A percentile compares a stretch with the other conserved stretches of the same genome.
Conservation (phyloP, 495 filamentous ascomycete species). For the Trichoderma asperelloides region DNA sequence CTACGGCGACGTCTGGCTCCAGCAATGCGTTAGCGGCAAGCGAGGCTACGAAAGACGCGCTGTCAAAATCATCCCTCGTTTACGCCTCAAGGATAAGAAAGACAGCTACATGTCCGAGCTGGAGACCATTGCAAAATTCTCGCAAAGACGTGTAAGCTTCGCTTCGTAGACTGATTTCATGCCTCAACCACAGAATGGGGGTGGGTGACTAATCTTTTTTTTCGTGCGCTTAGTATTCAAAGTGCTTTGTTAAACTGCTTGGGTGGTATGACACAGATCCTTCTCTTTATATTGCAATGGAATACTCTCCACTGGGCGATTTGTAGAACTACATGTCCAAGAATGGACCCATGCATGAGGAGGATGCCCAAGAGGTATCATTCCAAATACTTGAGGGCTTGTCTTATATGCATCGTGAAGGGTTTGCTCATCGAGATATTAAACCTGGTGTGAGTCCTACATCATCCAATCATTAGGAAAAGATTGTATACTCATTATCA, state of each 20-base stretch:
- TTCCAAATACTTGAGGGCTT: constrained; percentile 38
- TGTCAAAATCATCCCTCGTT: constrained; percentile 20
- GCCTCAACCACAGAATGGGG: not conserved
- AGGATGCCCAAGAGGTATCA: constrained; percentile 27
- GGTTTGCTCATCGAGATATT: constrained; percentile 40
- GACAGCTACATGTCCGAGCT: constrained; percentile 28
- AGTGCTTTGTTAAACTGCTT: constrained; percentile 23
- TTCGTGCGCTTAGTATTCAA: constrained; percentile 8
- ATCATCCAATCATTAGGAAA: not conserved
- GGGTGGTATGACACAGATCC: constrained; percentile 31
- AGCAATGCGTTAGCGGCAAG: constrained; percentile 19
- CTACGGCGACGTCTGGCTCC: constrained; percentile 24
- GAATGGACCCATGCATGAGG: constrained; percentile 22
- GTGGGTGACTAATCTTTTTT: too few relatives aligned
- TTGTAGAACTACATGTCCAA: constrained; percentile 20
- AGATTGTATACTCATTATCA: not conserved
- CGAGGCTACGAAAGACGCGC: constrained; percentile 19
- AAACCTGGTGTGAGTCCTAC: constrained; percentile 34
- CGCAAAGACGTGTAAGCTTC: constrained; percentile 19
- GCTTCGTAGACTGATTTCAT: too few relatives aligned
- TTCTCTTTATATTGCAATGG: constrained; percentile 32
- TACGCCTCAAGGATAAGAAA: constrained; percentile 10
- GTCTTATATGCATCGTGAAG: constrained; percentile 35
- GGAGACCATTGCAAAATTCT: constrained; percentile 37
- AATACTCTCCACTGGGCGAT: constrained; percentile 30